Conservation (phyloP, 495 filamentous ascomycete species). For the Hyaloscypha hepaticicola region DNA sequence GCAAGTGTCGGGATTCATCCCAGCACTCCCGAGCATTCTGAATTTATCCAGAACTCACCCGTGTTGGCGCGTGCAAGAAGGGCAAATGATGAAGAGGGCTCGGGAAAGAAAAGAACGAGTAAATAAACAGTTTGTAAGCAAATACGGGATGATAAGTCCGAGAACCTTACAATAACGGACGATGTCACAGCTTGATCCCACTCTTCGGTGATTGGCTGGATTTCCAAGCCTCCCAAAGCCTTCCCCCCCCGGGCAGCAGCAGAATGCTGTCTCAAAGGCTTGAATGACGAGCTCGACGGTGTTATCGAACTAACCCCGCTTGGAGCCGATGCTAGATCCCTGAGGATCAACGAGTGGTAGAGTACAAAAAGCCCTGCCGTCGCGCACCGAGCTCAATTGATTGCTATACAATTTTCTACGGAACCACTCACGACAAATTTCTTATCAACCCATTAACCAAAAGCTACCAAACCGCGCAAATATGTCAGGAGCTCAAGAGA, state of each 20-base stretch:
- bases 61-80: background rate
- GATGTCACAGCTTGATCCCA: too few species aligned
- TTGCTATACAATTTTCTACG: background rate
- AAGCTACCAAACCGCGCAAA: background rate
- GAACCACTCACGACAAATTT: too few species aligned
- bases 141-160: too few species aligned
- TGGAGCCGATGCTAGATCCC: background rate
- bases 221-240: too few species aligned
- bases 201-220: too few species aligned
- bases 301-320: slow-evolving; percentile 4
- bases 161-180: too few species aligned
- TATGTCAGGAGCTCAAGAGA: slow-evolving; percentile 12
- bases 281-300: background rate
- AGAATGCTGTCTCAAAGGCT: background rate
- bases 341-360: background rate
- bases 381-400: background rate
- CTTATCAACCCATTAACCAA: background rate
- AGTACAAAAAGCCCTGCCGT: background rate
- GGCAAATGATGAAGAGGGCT: too few species aligned
- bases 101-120: too few species aligned
- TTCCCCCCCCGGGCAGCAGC: background rate
- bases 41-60: background rate
- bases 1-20: too few species aligned
- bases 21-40: background rate
- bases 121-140: too few species aligned